Evolutionary conservation across 2,329 filamentous ascomycete species (phyloP), one percentile per base, ranked within the genome.

Genomic region (Scedosporium apiospermum): DNA sequence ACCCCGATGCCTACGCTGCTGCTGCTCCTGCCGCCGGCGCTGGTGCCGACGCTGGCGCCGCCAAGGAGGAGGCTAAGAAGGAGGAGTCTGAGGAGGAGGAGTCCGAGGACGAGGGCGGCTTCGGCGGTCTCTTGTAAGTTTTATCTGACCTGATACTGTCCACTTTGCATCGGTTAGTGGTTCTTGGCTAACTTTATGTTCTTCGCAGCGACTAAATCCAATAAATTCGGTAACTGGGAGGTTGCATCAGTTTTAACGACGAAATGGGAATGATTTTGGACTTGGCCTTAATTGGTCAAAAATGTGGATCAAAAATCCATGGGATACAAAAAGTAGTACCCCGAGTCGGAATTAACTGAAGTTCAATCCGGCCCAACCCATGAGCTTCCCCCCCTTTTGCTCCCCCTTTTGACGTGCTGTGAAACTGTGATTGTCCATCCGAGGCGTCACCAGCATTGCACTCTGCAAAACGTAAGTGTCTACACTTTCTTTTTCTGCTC

Each of bases 1-100:
- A 99, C 87, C 96, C 96, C 71, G 95, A 99, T 63, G 91, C 91
- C 63, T 99, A 98, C 78, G 95, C 93, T 68, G 77, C 91, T 58
- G 82, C 93, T 68, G 91, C 89, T 68, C 91, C 93, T 64, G 85
- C 76, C 67, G 88, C 87, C 63, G 76, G 78, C 65, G 79, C 78
- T 66, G 77, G 76, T 62, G 82, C 79, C 66, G 79, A 79, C 63
- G 77, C 78, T 62, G 80, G 81, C 66, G 80, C 83, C 70, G 82
- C 85, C 73, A 80, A 86, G 73, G 81, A 86, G 74, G 82, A 86
- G 72, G 84, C 88, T 71, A 82, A 85, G 68, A 84, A 88, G 70
- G 84, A 86, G 67, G 88, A 87, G 70, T 87, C 88, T 73, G 87
- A 89, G 74, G 88, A 79, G 71, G 82, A 82, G 64, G 84, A 87